phyloP scores from a whole-genome alignment of 2,329 filamentous ascomycete species.

The Exophiala xenobiotica region DNA sequence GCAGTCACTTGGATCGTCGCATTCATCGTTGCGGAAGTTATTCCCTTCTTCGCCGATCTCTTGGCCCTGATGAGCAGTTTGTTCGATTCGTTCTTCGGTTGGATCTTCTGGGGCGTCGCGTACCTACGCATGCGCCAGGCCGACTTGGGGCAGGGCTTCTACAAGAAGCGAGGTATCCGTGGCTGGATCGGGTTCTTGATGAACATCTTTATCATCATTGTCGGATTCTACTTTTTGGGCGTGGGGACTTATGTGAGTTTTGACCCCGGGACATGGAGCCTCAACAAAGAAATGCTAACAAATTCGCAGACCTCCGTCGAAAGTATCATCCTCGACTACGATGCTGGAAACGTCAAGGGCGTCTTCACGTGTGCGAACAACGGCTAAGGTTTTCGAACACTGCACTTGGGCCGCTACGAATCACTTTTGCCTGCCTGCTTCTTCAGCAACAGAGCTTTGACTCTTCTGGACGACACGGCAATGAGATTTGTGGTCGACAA shows the following conservation, averaged over 20 bases:
- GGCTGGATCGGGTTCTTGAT: conserved; percentile 50
- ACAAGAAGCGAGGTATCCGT: conserved; percentile 41
- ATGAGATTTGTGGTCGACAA: too few species aligned
- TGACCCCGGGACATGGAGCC: not conserved
- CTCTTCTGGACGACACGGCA: too few species aligned
- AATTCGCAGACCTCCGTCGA: conserved; percentile 41
- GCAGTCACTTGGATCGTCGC: conserved; percentile 73
- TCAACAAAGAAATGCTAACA: not conserved
- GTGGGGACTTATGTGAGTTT: conserved; percentile 70
- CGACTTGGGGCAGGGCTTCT: conserved; percentile 43
- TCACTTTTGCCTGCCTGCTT: too few species aligned
- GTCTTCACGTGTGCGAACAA: conserved; percentile 70
- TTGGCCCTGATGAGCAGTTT: conserved; percentile 63
- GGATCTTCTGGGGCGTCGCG: conserved; percentile 73
- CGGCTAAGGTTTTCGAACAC: not conserved
- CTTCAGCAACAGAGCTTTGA: too few species aligned
- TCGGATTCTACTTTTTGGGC: conserved; percentile 77
- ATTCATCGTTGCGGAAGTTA: conserved; percentile 88
- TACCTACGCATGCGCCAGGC: conserved; percentile 46
- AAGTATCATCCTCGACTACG: conserved; percentile 65
- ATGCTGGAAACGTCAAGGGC: conserved; percentile 61
- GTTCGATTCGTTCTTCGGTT: conserved; percentile 78
- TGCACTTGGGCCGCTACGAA: too few species aligned
- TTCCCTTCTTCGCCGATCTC: conserved; percentile 83
- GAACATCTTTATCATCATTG: conserved; percentile 70